phyloP scores from a whole-genome alignment of 1,139 yeast species.

The Barnettozyma hawaiiensis region DNA sequence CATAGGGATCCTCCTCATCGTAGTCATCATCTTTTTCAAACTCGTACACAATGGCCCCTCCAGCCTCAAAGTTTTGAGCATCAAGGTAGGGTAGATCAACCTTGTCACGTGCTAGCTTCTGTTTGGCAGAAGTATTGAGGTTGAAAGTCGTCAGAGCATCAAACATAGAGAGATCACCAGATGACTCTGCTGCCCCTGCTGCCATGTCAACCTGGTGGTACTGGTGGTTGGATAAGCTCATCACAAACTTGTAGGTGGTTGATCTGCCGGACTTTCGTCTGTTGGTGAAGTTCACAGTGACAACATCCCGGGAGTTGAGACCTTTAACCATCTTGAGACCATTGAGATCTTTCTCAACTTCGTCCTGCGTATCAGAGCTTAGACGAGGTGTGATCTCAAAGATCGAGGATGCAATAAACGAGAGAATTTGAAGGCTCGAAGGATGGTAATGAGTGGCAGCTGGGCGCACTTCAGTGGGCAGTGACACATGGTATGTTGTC shows the following conservation, averaged over 20 bases:
- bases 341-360: constrained; percentile 37
- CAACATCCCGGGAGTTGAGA: constrained; percentile 40
- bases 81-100: constrained; percentile 86
- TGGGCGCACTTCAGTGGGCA: constrained; percentile 31
- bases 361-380: constrained; percentile 34
- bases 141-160: constrained; percentile 84
- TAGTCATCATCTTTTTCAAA: constrained; percentile 82
- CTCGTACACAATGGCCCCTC: constrained; percentile 93
- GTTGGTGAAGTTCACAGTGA: constrained; percentile 50
- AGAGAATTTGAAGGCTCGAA: constrained; percentile 41
- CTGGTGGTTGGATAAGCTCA: constrained; percentile 48
- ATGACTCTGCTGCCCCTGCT: constrained; percentile 33
- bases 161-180: constrained; percentile 32
- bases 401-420: constrained; percentile 67
- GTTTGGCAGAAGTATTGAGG: constrained; percentile 66
- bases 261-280: constrained; percentile 85
- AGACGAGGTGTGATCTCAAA: constrained; percentile 48
- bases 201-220: constrained; percentile 38
- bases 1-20: constrained; percentile 96
- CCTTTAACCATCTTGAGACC: constrained; percentile 45
- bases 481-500: constrained; percentile 56
- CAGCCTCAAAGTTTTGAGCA: constrained; percentile 74
- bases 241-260: constrained; percentile 45
- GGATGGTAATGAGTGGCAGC: constrained; percentile 42
- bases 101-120: constrained; percentile 70